Evolutionary conservation across 306 rosid species (phyloP).

Genomic region (Erythrophleum fordii): DNA sequence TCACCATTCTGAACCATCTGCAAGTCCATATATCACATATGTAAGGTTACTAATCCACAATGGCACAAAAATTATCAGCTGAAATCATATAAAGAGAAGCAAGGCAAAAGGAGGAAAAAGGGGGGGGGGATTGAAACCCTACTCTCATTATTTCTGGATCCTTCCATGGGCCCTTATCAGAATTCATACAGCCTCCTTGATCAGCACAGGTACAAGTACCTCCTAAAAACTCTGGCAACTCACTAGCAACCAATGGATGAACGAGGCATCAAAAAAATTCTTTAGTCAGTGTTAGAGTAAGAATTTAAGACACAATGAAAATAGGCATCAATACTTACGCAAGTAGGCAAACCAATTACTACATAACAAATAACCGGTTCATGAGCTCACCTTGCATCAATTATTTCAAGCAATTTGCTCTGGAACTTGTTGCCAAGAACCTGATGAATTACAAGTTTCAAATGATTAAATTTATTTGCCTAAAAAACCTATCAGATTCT

Average conservation of each 20-base stretch:
- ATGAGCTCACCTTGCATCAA: conserved; percentile 76
- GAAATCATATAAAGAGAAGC: conserved; percentile 15
- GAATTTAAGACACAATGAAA: background rate
- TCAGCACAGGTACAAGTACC: conserved; percentile 87
- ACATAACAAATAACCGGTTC: conserved; percentile 5
- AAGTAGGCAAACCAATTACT: conserved; percentile 1
- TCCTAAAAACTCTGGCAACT: conserved; percentile 88
- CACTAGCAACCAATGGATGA: conserved; percentile 52
- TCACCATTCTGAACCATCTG: conserved; percentile 87
- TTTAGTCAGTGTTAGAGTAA: background rate
- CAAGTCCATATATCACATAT: conserved; percentile 33
- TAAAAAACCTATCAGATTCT: conserved; percentile 34
- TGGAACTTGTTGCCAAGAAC: conserved; percentile 91
- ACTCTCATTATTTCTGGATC: conserved; percentile 69
- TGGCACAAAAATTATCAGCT: background rate
- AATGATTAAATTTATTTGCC: conserved; percentile 27
- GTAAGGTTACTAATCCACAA: conserved; percentile 14
- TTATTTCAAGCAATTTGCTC: conserved; percentile 84
- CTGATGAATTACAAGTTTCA: conserved; percentile 52
- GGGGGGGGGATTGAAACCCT: background rate
- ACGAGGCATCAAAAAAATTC: conserved; percentile 3
- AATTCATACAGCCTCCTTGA: conserved; percentile 86
- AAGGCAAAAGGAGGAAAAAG: background rate
- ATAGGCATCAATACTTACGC: background rate
- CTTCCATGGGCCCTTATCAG: conserved; percentile 97